Conservation (phyloP, 164 flowering plant genomes). For the Chimonanthus praecox region DNA sequence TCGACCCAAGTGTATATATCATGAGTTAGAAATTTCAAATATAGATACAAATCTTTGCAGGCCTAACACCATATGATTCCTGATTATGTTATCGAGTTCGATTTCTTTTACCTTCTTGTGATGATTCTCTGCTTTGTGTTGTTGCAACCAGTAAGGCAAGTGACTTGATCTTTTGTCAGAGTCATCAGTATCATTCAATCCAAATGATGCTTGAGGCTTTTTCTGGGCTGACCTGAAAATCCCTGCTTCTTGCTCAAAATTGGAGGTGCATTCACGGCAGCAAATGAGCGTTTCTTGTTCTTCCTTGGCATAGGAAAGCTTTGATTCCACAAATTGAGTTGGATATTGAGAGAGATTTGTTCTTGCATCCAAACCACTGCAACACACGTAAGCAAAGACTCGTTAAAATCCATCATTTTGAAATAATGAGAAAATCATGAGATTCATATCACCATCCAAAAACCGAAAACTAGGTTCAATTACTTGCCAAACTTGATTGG, state of each 20-base stretch:
- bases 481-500: too few relatives aligned
- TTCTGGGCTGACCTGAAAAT: conserved; percentile 38
- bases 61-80: background rate
- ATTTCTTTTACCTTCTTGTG: conserved; percentile 37
- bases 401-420: background rate
- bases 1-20: too few relatives aligned
- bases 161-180: conserved; percentile 18
- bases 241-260: conserved; percentile 63
- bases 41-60: background rate
- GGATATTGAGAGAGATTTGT: conserved; percentile 23
- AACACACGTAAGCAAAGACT: conserved; percentile 3
- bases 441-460: background rate
- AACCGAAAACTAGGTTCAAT: background rate
- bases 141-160: conserved; percentile 71
- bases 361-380: conserved; percentile 53
- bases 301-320: conserved; percentile 30
- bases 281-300: conserved; percentile 54
- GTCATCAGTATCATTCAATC: conserved; percentile 17
- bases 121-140: conserved; percentile 23
- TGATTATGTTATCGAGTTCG: background rate
- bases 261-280: conserved; percentile 61
- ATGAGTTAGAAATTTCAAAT: too few relatives aligned
- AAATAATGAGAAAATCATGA: background rate
- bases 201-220: conserved; percentile 18
- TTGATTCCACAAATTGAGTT: conserved; percentile 33